Conservation (phyloP, 192 early-diverging fungal species). For the Endogone sp. region DNA sequence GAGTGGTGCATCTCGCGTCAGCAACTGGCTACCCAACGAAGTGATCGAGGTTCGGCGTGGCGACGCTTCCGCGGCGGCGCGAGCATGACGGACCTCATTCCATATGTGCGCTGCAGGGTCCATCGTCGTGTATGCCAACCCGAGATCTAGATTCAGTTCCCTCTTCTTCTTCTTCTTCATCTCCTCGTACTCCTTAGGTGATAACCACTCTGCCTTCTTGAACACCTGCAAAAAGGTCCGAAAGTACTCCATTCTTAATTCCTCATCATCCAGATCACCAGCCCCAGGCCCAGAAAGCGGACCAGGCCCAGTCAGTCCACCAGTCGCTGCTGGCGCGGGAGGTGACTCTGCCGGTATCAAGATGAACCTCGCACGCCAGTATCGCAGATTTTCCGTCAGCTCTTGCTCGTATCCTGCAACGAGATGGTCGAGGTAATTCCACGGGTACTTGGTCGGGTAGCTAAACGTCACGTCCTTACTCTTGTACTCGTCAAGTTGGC, state of each 20-base stretch:
- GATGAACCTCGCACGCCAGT: slow-evolving; percentile 88
- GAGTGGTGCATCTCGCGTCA: slow-evolving; percentile 34
- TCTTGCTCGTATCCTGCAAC: slow-evolving; percentile 85
- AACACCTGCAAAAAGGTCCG: slow-evolving; percentile 80
- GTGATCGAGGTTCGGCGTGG: background rate
- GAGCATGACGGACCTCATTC: background rate
- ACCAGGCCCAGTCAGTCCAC: background rate
- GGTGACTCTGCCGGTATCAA: slow-evolving; percentile 79
- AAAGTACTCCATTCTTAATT: slow-evolving; percentile 82
- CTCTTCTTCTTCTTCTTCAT: slow-evolving; percentile 29
- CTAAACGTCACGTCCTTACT: slow-evolving; percentile 55
- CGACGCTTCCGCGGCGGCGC: background rate
- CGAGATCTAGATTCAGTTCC: slow-evolving; percentile 21
- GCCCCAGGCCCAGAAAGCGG: no score
- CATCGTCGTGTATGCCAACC: slow-evolving; percentile 32
- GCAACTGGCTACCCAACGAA: background rate
- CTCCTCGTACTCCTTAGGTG: slow-evolving; percentile 35
- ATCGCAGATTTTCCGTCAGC: slow-evolving; percentile 72
- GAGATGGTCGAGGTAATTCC: slow-evolving; percentile 92
- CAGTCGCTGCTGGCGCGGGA: slow-evolving; percentile 35
- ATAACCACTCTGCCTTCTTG: slow-evolving; percentile 56
- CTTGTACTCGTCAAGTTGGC: slow-evolving; percentile 58
- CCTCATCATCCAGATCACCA: slow-evolving; percentile 80
- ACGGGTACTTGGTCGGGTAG: slow-evolving; percentile 83
- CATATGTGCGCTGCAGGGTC: slow-evolving; percentile 32